A percentile compares a stretch with the other conserved stretches of the same genome.
phyloP scores from a whole-genome alignment of 2,329 filamentous ascomycete species.

The Salinomyces thailandicus region DNA sequence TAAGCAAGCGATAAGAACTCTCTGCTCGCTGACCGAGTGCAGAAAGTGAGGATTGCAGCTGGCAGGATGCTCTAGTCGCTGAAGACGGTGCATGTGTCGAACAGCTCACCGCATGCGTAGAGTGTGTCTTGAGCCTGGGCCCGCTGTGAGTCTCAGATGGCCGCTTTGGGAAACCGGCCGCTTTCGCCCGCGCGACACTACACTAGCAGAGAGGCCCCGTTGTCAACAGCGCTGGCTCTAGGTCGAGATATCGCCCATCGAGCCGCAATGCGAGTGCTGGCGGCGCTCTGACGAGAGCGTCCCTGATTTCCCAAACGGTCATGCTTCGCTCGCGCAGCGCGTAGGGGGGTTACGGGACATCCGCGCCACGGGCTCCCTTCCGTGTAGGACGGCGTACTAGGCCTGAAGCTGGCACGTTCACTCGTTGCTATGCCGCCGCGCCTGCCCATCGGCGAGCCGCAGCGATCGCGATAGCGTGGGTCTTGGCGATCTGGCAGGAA shows the following conservation, averaged over 20 bases:
- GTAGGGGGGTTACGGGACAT: slow-evolving; percentile 18
- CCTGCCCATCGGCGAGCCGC: background rate
- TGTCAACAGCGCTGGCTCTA: background rate
- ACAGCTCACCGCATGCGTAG: slow-evolving; percentile 23
- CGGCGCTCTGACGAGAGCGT: slow-evolving; percentile 14
- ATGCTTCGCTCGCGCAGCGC: slow-evolving; percentile 14
- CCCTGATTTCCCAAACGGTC: slow-evolving; percentile 22
- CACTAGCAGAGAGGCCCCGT: too few species aligned
- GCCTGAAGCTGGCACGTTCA: slow-evolving; percentile 15
- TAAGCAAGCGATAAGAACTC: slow-evolving; percentile 13
- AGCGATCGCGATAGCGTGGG: background rate
- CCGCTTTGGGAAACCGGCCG: slow-evolving; percentile 24
- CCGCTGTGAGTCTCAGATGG: slow-evolving; percentile 18
- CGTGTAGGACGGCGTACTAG: slow-evolving; percentile 22
- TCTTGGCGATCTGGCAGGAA: background rate
- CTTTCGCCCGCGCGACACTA: slow-evolving; percentile 11
- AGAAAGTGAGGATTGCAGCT: slow-evolving; percentile 7
- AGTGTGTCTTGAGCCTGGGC: slow-evolving; percentile 20
- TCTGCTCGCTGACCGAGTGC: slow-evolving; percentile 11
- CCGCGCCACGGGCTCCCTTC: slow-evolving; percentile 21
- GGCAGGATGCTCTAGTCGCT: slow-evolving; percentile 8
- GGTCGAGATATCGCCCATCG: slow-evolving; percentile 15
- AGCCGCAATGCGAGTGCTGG: slow-evolving; percentile 14
- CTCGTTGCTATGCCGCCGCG: slow-evolving; percentile 7
- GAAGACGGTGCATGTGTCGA: slow-evolving; percentile 16